Base-by-base conservation (phyloP, 495 filamentous ascomycete genomes). In the Talaromyces adpressus region DNA sequence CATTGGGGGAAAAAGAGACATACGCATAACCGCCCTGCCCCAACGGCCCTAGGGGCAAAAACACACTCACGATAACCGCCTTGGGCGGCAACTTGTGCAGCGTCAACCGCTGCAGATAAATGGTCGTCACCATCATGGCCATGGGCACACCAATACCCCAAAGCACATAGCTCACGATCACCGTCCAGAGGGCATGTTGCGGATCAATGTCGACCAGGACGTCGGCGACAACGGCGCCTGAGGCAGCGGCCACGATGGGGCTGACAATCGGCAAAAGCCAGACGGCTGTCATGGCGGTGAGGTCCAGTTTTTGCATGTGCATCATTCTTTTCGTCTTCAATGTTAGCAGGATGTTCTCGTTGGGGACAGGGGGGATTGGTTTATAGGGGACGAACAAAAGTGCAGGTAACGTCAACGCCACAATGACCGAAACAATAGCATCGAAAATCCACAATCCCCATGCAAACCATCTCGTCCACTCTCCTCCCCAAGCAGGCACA, bases 361-460 rank as follows among this genome's bases (percentile, higher is more conserved):
- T 27, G 27, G 27, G 2, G 27, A 27, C 27, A 27, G 27, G 5
- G 27, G 27, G 27, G 27, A 4, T 27, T 27, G 27, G 29, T 6
- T 6, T 7, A 30, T 30, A 30, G n/a, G n/a, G n/a, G 29, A 60
- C 32, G 22, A 60, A 69, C 61, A 67, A 4, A 6, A 52, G 14
- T 59, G 65, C 57, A 20, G 63, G 60, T 23, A 64, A 45, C 16
- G 61, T 39, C 4, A 63, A 57, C 6, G 62, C 57, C 64, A 71
- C 70, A 51, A 80, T 73, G 77, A 81, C 29, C 72, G 66, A 67
- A 72, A 84, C 25, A 12, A 72, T 70, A 1, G 69, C 76, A 66
- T 85, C 83, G 39, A 83, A 65, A 71, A 77, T 79, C 83, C 83
- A 86, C 22, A 84, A 64, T 8, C 56, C 68, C 77, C 77, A 80